Evolutionary conservation across 2,329 filamentous ascomycete genomes (phyloP).

Genomic region (Xylaria multiplex): DNA sequence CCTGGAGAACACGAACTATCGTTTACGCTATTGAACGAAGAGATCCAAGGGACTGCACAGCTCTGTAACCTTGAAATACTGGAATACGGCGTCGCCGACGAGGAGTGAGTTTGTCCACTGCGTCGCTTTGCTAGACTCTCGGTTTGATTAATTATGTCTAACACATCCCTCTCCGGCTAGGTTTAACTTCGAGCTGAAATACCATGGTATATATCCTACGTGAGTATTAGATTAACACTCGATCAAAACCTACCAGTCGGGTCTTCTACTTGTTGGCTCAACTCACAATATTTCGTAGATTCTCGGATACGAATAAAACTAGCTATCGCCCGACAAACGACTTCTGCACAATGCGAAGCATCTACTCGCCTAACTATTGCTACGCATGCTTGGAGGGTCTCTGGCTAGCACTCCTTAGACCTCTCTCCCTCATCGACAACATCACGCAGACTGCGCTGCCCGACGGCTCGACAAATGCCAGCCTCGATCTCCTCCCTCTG

Average conservation of each 20-base stretch:
- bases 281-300: conserved; percentile 33
- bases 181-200: conserved; percentile 41
- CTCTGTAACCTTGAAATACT: conserved; percentile 47
- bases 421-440: conserved; percentile 45
- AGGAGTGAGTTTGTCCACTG: conserved; percentile 33
- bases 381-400: conserved; percentile 47
- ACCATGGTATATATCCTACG: conserved; percentile 47
- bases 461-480: conserved; percentile 42
- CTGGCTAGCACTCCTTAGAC: conserved; percentile 45
- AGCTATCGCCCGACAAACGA: conserved; percentile 49
- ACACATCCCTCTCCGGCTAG: conserved; percentile 30
- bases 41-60: conserved; percentile 46
- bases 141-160: conserved; percentile 1
- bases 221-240: conserved; percentile 30
- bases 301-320: conserved; percentile 43
- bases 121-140: not conserved
- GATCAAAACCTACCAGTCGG: not conserved
- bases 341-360: conserved; percentile 45
- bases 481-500: conserved; percentile 44
- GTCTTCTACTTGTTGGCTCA: not conserved
- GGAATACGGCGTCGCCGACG: conserved; percentile 44
- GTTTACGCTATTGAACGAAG: conserved; percentile 44
- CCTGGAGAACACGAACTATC: conserved; percentile 44
- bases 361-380: conserved; percentile 47
- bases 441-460: conserved; percentile 40